Base-by-base conservation (phyloP, 2,329 filamentous ascomycete genomes). In the Beauveria scarabaeidicola region DNA sequence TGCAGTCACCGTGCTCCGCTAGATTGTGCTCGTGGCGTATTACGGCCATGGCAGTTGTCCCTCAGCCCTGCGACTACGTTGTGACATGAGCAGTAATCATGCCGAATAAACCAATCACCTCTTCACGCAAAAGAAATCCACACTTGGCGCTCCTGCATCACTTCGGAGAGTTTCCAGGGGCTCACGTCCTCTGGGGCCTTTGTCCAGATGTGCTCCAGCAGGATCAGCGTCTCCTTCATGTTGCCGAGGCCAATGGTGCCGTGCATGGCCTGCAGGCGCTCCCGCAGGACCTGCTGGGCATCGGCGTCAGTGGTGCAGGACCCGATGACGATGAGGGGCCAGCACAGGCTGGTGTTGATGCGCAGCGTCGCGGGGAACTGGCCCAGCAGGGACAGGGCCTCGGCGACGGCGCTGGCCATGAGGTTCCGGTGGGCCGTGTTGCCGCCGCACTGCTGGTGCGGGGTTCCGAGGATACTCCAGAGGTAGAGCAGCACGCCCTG, bases 101-200 rank as follows among this genome's bases (percentile, higher is more conserved):
- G 8, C 21, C 25, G 11, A 23, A 41, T 27, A 7, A 17, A 27
- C 10, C 36, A 29, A 44, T 44, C 29, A 10, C 6, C 23, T 19
- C 15, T 23, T 69, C 65, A 78, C 21, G 77, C 77, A 68, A 79
- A 78, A 3, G 77, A 79, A 44, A 78, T 78, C 76, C 74, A 77
- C 36, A 78, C 77, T 60, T 77, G 73, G 41, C 74, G 70, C 27
- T 76, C 68, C 38, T 75, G 71, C 75, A 79, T 79, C n/a, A 73
- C 71, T 11, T 69, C 70, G 52, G 72, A 76, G 25, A 79, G 68
- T 50, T 69, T 73, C 77, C 77, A 79, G 1, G 77, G 77, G 4
- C 73, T 71, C 0, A 69, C 65, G 5, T 68, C 60, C 1, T 67
- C 66, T 0, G 58, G 51, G 0, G 73, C 68, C 55, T 69, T 64